Evolutionary conservation across 163 green algal species (phyloP), one percentile per base, ranked within the genome.

Genomic region (Chlamydomonas reinhardtii): DNA sequence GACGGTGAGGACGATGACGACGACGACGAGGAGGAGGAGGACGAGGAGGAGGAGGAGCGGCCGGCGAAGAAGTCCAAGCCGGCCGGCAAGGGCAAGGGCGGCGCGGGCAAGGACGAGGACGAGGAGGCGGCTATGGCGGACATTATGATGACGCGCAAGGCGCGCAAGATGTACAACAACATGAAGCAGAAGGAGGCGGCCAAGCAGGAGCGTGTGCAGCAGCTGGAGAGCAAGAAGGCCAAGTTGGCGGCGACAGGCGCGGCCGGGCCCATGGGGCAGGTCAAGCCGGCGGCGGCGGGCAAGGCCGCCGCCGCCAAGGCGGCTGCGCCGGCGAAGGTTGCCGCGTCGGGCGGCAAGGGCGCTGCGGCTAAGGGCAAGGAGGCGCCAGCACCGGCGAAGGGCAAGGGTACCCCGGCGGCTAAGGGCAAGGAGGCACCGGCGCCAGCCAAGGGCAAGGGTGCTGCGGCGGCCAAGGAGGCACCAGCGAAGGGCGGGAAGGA

Each of bases 141-240:
- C 69, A 95, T 98, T 8, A 96, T 99, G 94, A 98, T 99, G 94
- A 96, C 92, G 19, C 91, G 95, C 74, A 98, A 98, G 92, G 92
- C 89, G 29, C 87, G 92, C n/a, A 97, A 97, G 89, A 82, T 98
- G 82, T 99, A 99, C 90, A 94, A 97, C 70, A 88, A 93, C 68
- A 95, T 98, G 64, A 92, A 96, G 76, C 90, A 92, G 24, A 91
- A 91, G 35, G 83, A 92, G 74, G 90, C 84, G 22, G 93, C 89
- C 34, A 92, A 94, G 89, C 39, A 62, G 2, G 83, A 91, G 82
- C 82, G 89, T 14, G 79, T 88, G 25, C 80, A 88, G 66, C 65
- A 74, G 69, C 89, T 95, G 29, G 85, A 94, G 76, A 48, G 75
- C 20, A 87, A 80, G 35, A 89, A 85, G 74, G n/a, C 68, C n/a